Conservation (phyloP, 2,329 filamentous ascomycete species). For the Nothophoma quercina region DNA sequence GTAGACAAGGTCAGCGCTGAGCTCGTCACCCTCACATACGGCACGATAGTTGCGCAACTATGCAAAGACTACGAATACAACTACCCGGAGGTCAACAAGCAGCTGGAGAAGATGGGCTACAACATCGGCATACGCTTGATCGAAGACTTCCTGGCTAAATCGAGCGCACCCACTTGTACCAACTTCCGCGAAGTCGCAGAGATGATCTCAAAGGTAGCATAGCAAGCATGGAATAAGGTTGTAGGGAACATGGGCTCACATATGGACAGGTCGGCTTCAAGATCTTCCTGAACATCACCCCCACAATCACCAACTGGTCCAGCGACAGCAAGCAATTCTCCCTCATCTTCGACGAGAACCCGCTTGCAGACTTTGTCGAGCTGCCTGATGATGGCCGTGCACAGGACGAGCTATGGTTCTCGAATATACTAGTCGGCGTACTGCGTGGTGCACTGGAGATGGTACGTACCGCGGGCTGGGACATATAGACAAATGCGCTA, state of each 20-base stretch:
- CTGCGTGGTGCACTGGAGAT: slow-evolving; percentile 92
- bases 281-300: slow-evolving; percentile 97
- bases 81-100: slow-evolving; percentile 95
- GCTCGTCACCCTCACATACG: slow-evolving; percentile 95
- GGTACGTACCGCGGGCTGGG: slow-evolving; percentile 61
- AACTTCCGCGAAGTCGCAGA: slow-evolving; percentile 97
- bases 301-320: slow-evolving; percentile 93
- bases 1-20: slow-evolving; percentile 99
- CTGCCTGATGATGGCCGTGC: slow-evolving; percentile 93
- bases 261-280: slow-evolving; percentile 86
- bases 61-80: slow-evolving; percentile 96
- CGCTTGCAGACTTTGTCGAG: slow-evolving; percentile 95
- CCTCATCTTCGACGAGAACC: slow-evolving; percentile 95
- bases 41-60: slow-evolving; percentile 94
- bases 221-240: neutral
- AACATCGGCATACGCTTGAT: slow-evolving; percentile 96
- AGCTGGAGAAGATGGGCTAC: slow-evolving; percentile 98
- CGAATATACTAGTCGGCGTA: slow-evolving; percentile 94
- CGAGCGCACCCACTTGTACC: slow-evolving; percentile 84
- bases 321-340: slow-evolving; percentile 97
- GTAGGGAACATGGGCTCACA: neutral
- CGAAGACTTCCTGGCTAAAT: slow-evolving; percentile 97
- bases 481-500: slow-evolving; percentile 1
- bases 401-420: slow-evolving; percentile 98
- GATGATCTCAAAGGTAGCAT: slow-evolving; percentile 84